A percentile compares a stretch with the other conserved stretches of the same genome.
phyloP scores from a whole-genome alignment of 2,329 filamentous ascomycete genomes.

The Phaeosphaeriaceae sp. region DNA sequence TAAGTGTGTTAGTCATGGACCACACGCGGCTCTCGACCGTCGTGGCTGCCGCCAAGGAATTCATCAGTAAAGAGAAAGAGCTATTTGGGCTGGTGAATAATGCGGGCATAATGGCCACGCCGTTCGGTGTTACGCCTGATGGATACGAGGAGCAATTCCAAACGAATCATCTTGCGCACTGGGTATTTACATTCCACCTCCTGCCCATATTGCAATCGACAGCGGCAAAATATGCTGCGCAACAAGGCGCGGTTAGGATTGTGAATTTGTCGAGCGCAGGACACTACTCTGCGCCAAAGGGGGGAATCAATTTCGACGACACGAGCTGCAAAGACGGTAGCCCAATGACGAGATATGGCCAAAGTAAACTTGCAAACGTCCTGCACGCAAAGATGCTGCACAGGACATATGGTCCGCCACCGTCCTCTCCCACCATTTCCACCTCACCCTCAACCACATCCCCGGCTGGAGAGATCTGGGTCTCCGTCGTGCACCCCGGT shows the following conservation, averaged over 20 bases:
- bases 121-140: conserved; percentile 40
- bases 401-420: conserved; percentile 9
- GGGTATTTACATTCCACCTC: conserved; percentile 51
- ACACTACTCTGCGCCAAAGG: conserved; percentile 15
- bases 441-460: too few species aligned
- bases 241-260: conserved; percentile 40
- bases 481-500: conserved; percentile 27
- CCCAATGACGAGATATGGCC: conserved; percentile 22
- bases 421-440: conserved; percentile 4
- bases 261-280: conserved; percentile 26
- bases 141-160: conserved; percentile 56
- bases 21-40: conserved; percentile 41
- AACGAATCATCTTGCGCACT: conserved; percentile 56
- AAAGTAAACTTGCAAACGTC: conserved; percentile 32
- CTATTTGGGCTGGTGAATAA: conserved; percentile 53
- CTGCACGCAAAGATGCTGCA: conserved; percentile 20
- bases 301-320: conserved; percentile 24
- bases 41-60: conserved; percentile 38
- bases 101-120: conserved; percentile 48
- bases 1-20: conserved; percentile 41
- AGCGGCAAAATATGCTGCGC: conserved; percentile 24
- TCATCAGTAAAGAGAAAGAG: conserved; percentile 25
- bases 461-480: conserved; percentile 10
- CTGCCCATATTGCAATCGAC: conserved; percentile 32
- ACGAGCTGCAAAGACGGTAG: conserved; percentile 4